These are phyloP conservation scores for Tricholoma flavovirens DNA, from an alignment of 768 basidiomycete species.

Conservation along the genomic window DNA sequence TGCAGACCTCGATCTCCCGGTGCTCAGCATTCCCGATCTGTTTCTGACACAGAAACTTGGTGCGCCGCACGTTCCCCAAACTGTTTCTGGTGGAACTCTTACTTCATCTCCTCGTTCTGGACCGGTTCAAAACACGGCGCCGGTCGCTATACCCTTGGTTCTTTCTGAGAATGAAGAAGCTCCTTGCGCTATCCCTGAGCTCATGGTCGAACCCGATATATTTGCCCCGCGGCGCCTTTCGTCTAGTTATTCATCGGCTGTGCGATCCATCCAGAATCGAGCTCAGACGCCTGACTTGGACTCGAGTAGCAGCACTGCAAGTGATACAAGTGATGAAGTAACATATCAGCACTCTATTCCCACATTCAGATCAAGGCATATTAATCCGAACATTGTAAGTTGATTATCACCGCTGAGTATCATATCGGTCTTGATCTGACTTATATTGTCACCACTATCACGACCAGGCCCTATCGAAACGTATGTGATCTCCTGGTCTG, in stretches of 20 bases:
- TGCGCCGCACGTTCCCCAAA: conserved; percentile 15
- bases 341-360: conserved; percentile 22
- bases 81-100: not conserved
- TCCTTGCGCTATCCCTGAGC: conserved; percentile 20
- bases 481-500: conserved; percentile 32
- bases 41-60: conserved; percentile 55
- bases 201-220: conserved; percentile 6
- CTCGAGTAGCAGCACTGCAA: conserved; percentile 37
- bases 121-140: conserved; percentile 1
- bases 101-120: conserved; percentile 5
- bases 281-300: conserved; percentile 34
- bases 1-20: conserved; percentile 49
- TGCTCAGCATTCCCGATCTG: conserved; percentile 48
- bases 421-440: conserved; percentile 3
- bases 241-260: conserved; percentile 41
- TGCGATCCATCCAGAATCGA: conserved; percentile 28
- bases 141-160: conserved; percentile 4
- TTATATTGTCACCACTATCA: not conserved
- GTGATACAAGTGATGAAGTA: conserved; percentile 38
- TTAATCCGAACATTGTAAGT: conserved; percentile 50
- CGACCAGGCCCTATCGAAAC: conserved; percentile 51
- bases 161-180: conserved; percentile 20
- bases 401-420: not conserved
- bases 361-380: conserved; percentile 34
- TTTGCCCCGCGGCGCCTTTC: conserved; percentile 10